Evolutionary conservation across 208 protist genomes (phyloP), one percentile per base, ranked within the genome.

Genomic region (Leishmania tarentolae): DNA sequence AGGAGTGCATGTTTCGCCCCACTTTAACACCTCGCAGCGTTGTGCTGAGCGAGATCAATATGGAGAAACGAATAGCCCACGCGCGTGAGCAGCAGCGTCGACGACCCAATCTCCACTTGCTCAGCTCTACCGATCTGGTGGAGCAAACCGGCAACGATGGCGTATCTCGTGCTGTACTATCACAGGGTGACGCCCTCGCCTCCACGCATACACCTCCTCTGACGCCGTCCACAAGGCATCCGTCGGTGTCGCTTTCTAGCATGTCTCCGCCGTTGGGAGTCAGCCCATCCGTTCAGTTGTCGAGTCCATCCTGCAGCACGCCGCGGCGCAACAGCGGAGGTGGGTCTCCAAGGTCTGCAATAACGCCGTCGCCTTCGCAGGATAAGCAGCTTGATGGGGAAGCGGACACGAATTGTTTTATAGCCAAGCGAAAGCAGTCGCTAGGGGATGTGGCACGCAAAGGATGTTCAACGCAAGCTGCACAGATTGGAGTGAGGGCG

Each of bases 1-100:
- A 86, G 59, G 24, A 79, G 42, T 92, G 79, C 68, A 85, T 86
- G 2, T 91, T 93, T 35, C 56, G 57, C 31, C 87, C 89, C 40
- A 78, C 69, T 0, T 81, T 93, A 24, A 86, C 78, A 37, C 61
- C 75, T 19, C 85, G 65, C 53, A 91, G 87, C 31, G 75, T 79
- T 24, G 75, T 47, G 50, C 80, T 93, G 75, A 93, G 89, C 73
- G 65, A 80, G 44, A 44, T 83, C 17, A 72, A 93, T 73, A 46
- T 78, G 52, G 61, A 85, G 63, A 75, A 78, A 53, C 85, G 89
- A 15, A 69, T 72, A n/a, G 75, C 47, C 66, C 88, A 86, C 75
- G 75, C 78, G 6, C 56, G 56, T n/a, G 82, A 86, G 83, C 75
- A 78, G 69, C 69, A 86, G 44, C 82, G 85, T 57, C 79, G 84